Base-by-base conservation (phyloP, 139 green algal species). In the Nannochloris sp. region DNA sequence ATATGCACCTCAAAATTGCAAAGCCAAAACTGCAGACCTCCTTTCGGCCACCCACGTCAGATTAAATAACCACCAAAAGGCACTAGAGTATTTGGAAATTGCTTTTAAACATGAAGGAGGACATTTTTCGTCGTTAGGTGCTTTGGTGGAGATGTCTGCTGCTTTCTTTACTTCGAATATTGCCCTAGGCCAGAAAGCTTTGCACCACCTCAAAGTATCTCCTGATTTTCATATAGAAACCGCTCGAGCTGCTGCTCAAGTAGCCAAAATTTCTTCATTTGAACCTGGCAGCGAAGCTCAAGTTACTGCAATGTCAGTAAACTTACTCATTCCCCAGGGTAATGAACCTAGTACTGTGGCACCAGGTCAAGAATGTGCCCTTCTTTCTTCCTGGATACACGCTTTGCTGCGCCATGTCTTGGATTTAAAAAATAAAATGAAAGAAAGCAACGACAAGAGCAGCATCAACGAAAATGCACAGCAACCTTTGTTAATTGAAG, bases 41-140 rank as follows among this genome's bases (percentile, higher is more conserved):
- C 38, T 73, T 12, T 47, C 66, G 4, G 13, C 57, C 3, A 68
- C 60, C 32, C 57, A 67, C 42, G n/a, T 14, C 30, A 8, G 37
- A 2, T 39, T 61, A 13, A 48, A 51, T 3, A 42, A 54, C 38
- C 56, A 58, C n/a, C 54, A 59, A 61, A 10, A 58, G n/a, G 66
- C 66, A 3, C 33, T 33, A 6, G 66, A 73, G 15, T 73, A 65
- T 13, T 23, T 73, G 23, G 38, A 67, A 12, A 30, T 73, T 1
- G 66, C 66, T 7, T 59, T 60, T 6, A 58, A 73, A 58, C n/a
- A 51, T 30, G 38, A 35, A 29, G 33, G 36, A 36, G 61, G 38
- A 48, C 44, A 36, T 31, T 23, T 58, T 6, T 60, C 66, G 12
- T 44, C 62, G n/a, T 38, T 73, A 35, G 12, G 13, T 6, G 48